These are phyloP conservation scores for Neurospora terricola DNA, from an alignment of 495 filamentous ascomycete species.

Conservation along the genomic window DNA sequence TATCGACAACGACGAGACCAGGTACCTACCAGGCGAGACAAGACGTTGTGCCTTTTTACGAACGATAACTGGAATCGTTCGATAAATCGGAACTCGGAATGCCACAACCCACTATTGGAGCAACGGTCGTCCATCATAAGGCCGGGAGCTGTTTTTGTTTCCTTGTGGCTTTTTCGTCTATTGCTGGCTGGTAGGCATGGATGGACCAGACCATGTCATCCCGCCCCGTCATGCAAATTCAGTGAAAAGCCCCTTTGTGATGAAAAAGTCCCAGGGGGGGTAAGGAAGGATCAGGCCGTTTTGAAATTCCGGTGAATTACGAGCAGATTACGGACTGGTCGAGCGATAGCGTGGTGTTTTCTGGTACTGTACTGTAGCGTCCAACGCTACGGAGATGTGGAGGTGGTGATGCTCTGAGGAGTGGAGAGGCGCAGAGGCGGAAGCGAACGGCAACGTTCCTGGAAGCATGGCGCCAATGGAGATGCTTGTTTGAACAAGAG, in stretches of 20 bases:
- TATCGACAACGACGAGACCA: background rate
- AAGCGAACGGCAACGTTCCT: background rate
- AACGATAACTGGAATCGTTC: background rate
- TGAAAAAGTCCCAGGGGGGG: background rate
- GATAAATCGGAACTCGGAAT: background rate
- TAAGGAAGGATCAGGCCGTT: background rate
- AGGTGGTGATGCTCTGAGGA: background rate
- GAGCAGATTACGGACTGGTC: background rate
- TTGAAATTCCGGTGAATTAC: background rate
- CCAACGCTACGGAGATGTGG: background rate
- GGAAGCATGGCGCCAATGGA: background rate
- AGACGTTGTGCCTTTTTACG: background rate
- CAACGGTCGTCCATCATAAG: background rate
- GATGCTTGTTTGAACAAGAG: background rate
- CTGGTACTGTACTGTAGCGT: background rate
- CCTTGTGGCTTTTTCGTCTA: background rate
- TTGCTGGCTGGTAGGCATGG: background rate
- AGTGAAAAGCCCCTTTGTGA: background rate
- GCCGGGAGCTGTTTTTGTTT: background rate
- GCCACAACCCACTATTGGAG: background rate
- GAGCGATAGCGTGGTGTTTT: background rate
- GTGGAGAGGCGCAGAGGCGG: background rate
- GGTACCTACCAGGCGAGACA: background rate
- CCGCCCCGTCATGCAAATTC: background rate
- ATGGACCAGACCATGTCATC: background rate